phyloP scores from a whole-genome alignment of 1,284 basidiomycete genomes.

The Apiotrichum mycotoxinovorans region DNA sequence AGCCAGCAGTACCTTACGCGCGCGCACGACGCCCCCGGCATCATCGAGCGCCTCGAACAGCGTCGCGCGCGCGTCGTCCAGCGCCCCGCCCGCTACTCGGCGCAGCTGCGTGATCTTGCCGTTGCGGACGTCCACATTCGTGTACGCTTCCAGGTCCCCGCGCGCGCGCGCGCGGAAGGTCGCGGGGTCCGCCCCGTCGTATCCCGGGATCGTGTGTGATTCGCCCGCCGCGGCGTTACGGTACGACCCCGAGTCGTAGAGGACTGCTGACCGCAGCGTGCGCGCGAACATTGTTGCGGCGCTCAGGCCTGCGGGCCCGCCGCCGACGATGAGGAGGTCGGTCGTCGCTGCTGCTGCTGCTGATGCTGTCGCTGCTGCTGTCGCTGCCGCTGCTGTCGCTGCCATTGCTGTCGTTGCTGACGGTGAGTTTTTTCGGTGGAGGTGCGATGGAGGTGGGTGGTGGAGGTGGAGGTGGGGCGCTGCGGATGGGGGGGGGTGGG shows the following conservation, averaged over 20 bases:
- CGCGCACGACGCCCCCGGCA: conserved; percentile 13
- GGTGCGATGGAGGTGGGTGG: too few relatives aligned
- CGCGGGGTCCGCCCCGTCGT: conserved; percentile 20
- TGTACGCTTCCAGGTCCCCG: neutral
- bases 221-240: conserved; percentile 19
- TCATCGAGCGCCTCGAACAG: conserved; percentile 24
- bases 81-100: neutral
- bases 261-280: conserved; percentile 20
- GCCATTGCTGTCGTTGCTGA: neutral
- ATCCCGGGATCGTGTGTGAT: conserved; percentile 26
- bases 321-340: conserved; percentile 33
- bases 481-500: too few relatives aligned
- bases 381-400: neutral
- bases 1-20: conserved; percentile 32
- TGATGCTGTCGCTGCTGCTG: neutral
- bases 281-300: conserved; percentile 26
- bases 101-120: conserved; percentile 18
- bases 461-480: neutral
- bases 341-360: neutral
- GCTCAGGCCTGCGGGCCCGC: conserved; percentile 36
- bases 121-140: conserved; percentile 2
- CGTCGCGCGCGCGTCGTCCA: neutral
- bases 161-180: conserved; percentile 13
- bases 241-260: conserved; percentile 32
- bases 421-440: too few relatives aligned